Evolutionary conservation across 83 land plant species (phyloP).

Genomic region (Diphasiastrum complanatum): DNA sequence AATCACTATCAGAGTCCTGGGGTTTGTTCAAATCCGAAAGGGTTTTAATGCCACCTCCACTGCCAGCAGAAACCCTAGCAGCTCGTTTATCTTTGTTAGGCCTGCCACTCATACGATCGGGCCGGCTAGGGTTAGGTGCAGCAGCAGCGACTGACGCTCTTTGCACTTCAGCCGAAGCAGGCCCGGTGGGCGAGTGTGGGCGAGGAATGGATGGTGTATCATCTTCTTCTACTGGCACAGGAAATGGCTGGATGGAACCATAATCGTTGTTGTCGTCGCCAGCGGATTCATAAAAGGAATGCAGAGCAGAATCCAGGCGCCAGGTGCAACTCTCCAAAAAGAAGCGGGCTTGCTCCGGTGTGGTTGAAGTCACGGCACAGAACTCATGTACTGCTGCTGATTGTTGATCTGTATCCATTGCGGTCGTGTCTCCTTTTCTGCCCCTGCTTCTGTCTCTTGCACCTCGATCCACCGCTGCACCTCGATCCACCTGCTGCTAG

Average conservation of each 20-base stretch:
- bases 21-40: constrained; percentile 66
- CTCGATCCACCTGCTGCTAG: no score
- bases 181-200: no score
- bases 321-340: constrained; percentile 27
- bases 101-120: neutral
- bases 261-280: constrained; percentile 1
- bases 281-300: constrained; percentile 20
- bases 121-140: neutral
- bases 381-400: constrained; percentile 8
- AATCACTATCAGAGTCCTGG: constrained; percentile 51
- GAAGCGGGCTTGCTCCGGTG: constrained; percentile 32
- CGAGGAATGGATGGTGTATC: neutral
- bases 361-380: constrained; percentile 17
- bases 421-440: no score
- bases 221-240: constrained; percentile 11
- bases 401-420: constrained; percentile 13
- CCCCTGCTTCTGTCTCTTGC: no score
- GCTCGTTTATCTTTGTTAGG: constrained; percentile 26
- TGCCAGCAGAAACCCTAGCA: constrained; percentile 4
- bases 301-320: constrained; percentile 25
- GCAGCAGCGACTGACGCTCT: no score
- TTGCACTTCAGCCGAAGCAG: no score
- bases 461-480: no score
- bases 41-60: constrained; percentile 55
- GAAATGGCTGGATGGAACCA: neutral